Conservation (phyloP, 2,329 filamentous ascomycete species). For the Domatiomyces catenatus region DNA sequence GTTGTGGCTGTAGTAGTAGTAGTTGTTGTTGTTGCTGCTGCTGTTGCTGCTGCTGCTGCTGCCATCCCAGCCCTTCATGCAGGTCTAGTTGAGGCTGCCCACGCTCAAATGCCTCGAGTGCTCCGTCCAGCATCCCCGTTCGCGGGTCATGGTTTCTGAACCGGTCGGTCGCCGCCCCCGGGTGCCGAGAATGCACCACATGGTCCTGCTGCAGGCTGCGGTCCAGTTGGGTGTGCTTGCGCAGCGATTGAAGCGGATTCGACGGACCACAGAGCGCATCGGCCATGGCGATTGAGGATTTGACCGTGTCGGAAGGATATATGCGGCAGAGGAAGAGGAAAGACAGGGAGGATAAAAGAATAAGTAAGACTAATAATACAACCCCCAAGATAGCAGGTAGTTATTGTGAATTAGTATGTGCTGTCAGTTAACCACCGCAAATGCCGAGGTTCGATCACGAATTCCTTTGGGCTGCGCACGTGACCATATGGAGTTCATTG, state of each 20-base stretch:
- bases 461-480: too few relatives aligned
- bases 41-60: conserved; percentile 12
- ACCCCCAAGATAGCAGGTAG: too few relatives aligned
- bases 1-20: conserved; percentile 16
- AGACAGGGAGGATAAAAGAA: not conserved
- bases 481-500: too few relatives aligned
- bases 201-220: conserved; percentile 60
- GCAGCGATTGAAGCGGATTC: conserved; percentile 58
- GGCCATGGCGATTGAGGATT: conserved; percentile 35
- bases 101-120: conserved; percentile 55
- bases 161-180: conserved; percentile 35
- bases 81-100: conserved; percentile 22
- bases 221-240: conserved; percentile 54
- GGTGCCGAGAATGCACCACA: conserved; percentile 34
- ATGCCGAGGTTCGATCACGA: too few relatives aligned
- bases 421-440: too few relatives aligned
- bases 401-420: too few relatives aligned
- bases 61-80: conserved; percentile 19
- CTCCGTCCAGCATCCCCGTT: conserved; percentile 43
- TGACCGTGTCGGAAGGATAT: too few relatives aligned
- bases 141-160: conserved; percentile 46
- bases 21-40: conserved; percentile 15
- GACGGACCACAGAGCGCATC: conserved; percentile 60
- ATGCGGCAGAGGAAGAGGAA: too few relatives aligned
- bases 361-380: not conserved